Conservation (phyloP, 179 eudicot species). For the Amaranthus tricolor region DNA sequence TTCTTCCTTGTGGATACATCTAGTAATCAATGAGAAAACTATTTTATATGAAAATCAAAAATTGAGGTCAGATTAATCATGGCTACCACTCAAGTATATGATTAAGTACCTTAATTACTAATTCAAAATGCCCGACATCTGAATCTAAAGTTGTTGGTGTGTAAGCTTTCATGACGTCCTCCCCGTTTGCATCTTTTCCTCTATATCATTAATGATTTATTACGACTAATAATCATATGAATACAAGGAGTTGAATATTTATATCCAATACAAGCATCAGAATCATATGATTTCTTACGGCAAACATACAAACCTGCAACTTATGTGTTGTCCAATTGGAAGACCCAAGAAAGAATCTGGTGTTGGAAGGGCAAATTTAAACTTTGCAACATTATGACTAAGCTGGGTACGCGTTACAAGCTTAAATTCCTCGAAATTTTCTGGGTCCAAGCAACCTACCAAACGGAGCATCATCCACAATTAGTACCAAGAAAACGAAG, state of each 20-base stretch:
- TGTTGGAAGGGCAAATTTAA: conserved; percentile 82
- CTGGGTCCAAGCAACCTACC: conserved; percentile 76
- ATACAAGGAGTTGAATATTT: neutral
- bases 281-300: neutral
- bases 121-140: conserved; percentile 80
- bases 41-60: neutral
- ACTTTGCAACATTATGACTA: conserved; percentile 94
- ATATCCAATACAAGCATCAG: neutral
- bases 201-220: conserved; percentile 32
- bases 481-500: conserved; percentile 4
- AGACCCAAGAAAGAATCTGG: conserved; percentile 88
- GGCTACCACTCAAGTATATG: neutral
- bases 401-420: conserved; percentile 74
- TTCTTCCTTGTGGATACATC: conserved; percentile 99
- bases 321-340: conserved; percentile 95
- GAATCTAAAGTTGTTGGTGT: conserved; percentile 97
- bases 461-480: neutral
- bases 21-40: conserved; percentile 17
- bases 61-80: neutral
- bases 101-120: conserved; percentile 80
- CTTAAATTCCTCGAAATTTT: conserved; percentile 74
- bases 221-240: neutral
- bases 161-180: conserved; percentile 81
- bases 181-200: conserved; percentile 87
- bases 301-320: conserved; percentile 64